These are phyloP conservation scores for Mycothermus thermophilus DNA, from an alignment of 495 filamentous ascomycete genomes.

Conservation along the genomic window DNA sequence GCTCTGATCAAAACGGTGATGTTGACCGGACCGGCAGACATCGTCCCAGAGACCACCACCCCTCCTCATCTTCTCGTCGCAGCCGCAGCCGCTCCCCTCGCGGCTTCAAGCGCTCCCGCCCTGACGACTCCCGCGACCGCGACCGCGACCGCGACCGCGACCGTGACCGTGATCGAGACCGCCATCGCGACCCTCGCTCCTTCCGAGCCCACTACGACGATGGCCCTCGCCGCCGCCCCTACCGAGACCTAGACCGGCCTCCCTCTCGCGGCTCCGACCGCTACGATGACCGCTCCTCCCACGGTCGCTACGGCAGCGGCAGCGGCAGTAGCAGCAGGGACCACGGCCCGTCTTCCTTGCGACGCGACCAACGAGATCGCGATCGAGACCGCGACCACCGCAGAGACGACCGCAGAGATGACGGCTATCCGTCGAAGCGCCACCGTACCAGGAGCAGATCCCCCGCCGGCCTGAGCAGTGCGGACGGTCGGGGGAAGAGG, in stretches of 20 bases:
- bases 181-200: constrained; percentile 38
- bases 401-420: constrained; percentile 14
- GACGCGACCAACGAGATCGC: constrained; percentile 1
- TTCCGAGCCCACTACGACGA: constrained; percentile 51
- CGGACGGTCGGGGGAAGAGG: constrained; percentile 19
- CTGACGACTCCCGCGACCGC: constrained; percentile 47
- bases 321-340: constrained; percentile 6
- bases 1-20: constrained; percentile 36
- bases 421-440: constrained; percentile 43
- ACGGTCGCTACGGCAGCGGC: constrained; percentile 41
- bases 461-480: constrained; percentile 34
- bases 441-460: constrained; percentile 56
- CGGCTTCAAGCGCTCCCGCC: constrained; percentile 55
- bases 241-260: constrained; percentile 52
- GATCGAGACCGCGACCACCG: constrained; percentile 7
- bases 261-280: constrained; percentile 33
- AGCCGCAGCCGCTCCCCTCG: constrained; percentile 30
- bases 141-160: too few relatives aligned
- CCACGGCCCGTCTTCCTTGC: too few relatives aligned
- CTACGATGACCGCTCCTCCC: constrained; percentile 31
- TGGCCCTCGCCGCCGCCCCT: constrained; percentile 25
- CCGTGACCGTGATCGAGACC: constrained; percentile 8
- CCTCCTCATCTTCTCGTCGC: constrained; percentile 13
- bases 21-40: constrained; percentile 57
- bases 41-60: constrained; percentile 54